A percentile compares a stretch with the other conserved stretches of the same genome.
phyloP scores from a whole-genome alignment of 306 rosid species.

The Quercus engelmannii region DNA sequence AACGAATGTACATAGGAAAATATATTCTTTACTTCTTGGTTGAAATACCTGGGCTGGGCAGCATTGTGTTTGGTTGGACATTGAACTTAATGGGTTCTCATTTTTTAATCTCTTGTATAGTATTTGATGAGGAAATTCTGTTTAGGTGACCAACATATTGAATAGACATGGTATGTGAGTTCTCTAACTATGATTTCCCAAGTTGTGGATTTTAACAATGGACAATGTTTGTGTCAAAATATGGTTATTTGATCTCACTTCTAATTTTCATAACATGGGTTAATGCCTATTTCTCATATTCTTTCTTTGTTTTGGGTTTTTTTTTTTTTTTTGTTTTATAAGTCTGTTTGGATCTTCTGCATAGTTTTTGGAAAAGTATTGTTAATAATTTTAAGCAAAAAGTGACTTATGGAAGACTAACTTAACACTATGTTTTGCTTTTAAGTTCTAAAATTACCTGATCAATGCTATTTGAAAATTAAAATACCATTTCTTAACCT shows the following conservation, averaged over 20 bases:
- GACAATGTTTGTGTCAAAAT: not conserved
- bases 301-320: not conserved
- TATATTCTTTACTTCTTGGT: not conserved
- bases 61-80: conserved; percentile 9
- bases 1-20: not conserved
- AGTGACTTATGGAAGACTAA: no score
- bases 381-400: not conserved
- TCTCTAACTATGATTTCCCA: not conserved
- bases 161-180: conserved; percentile 2
- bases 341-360: not conserved
- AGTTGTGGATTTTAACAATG: not conserved
- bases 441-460: no score
- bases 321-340: not conserved
- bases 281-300: not conserved
- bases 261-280: not conserved
- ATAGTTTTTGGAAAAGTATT: not conserved
- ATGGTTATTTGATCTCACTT: not conserved
- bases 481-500: no score
- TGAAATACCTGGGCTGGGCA: not conserved
- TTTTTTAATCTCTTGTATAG: not conserved
- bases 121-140: conserved; percentile 2
- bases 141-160: conserved; percentile 3
- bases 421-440: no score
- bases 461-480: no score
- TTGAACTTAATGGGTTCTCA: not conserved